Evolutionary conservation across 2,329 filamentous ascomycete genomes (phyloP).

Genomic region (Metarhizium guizhouense): DNA sequence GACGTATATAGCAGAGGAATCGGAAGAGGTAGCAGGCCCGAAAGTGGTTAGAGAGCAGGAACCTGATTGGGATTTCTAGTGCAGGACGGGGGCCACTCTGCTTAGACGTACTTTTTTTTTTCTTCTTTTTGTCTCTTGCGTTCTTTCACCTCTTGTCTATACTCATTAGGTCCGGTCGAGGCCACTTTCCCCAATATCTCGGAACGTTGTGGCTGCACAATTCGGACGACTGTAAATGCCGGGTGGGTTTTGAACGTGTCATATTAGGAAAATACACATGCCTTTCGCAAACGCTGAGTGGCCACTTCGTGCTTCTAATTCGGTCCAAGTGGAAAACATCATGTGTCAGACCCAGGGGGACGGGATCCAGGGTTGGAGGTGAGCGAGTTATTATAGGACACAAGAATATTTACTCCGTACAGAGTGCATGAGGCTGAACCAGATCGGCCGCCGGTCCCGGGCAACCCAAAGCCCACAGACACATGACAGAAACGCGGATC

Average conservation of each 20-base stretch:
- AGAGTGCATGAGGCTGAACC: background rate
- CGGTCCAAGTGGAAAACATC: background rate
- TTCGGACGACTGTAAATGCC: background rate
- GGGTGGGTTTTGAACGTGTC: too few relatives aligned
- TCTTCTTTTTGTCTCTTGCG: background rate
- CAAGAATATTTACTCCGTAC: background rate
- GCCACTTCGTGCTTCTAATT: background rate
- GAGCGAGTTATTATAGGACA: background rate
- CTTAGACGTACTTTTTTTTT: background rate
- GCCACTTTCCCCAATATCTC: background rate
- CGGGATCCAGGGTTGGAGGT: background rate
- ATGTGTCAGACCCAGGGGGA: background rate
- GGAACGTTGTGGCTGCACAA: background rate
- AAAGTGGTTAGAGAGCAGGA: slow-evolving; percentile 32
- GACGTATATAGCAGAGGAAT: slow-evolving; percentile 32
- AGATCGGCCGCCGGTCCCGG: background rate
- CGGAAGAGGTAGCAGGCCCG: slow-evolving; percentile 33
- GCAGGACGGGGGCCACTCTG: background rate
- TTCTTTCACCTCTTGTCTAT: background rate
- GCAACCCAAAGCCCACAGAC: background rate
- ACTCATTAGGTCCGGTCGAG: background rate
- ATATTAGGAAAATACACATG: too few relatives aligned
- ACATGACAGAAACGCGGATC: background rate
- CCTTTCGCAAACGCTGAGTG: too few relatives aligned
- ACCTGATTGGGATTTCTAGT: slow-evolving; percentile 29